Evolutionary conservation across 495 filamentous ascomycete genomes (phyloP).

Genomic region (Corynascus novoguineensis): DNA sequence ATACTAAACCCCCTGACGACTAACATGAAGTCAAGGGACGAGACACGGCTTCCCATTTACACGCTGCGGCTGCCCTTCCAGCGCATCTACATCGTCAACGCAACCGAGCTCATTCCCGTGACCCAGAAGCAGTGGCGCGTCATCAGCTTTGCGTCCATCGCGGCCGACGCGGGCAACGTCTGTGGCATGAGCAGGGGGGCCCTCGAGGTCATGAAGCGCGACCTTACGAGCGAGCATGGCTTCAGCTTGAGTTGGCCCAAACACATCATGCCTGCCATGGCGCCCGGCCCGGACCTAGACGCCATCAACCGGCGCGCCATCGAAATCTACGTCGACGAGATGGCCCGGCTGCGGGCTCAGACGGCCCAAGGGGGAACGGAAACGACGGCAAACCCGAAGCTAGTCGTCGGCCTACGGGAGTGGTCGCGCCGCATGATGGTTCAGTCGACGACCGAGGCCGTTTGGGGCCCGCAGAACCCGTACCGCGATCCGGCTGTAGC

Average conservation of each 20-base stretch:
- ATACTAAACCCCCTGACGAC: background rate
- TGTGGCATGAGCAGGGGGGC: conserved; percentile 21
- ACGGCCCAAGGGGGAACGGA: background rate
- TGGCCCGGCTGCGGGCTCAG: conserved; percentile 9
- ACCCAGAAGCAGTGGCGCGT: conserved; percentile 21
- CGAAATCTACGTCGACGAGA: conserved; percentile 12
- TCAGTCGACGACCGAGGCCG: conserved; percentile 15
- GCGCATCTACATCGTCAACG: conserved; percentile 27
- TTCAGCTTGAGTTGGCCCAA: conserved; percentile 15
- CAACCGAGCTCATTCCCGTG: conserved; percentile 14
- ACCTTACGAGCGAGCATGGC: conserved; percentile 14
- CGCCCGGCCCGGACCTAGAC: conserved; percentile 21
- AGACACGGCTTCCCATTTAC: conserved; percentile 28
- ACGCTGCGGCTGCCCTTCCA: conserved; percentile 23
- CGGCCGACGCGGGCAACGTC: background rate
- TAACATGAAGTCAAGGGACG: conserved; percentile 11
- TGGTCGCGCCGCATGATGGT: conserved; percentile 19
- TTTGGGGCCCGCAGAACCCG: conserved; percentile 22
- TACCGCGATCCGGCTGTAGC: conserved; percentile 18
- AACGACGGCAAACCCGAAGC: too few relatives aligned
- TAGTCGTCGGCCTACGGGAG: conserved; percentile 10
- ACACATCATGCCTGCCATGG: conserved; percentile 7
- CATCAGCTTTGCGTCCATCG: conserved; percentile 17
- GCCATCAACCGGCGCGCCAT: conserved; percentile 19
- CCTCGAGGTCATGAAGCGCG: conserved; percentile 12